A percentile compares a stretch with the other conserved stretches of the same genome.
These are phyloP conservation scores for Aspergillus flavus DNA, from an alignment of 2,329 filamentous ascomycete species.

Conservation along the genomic window DNA sequence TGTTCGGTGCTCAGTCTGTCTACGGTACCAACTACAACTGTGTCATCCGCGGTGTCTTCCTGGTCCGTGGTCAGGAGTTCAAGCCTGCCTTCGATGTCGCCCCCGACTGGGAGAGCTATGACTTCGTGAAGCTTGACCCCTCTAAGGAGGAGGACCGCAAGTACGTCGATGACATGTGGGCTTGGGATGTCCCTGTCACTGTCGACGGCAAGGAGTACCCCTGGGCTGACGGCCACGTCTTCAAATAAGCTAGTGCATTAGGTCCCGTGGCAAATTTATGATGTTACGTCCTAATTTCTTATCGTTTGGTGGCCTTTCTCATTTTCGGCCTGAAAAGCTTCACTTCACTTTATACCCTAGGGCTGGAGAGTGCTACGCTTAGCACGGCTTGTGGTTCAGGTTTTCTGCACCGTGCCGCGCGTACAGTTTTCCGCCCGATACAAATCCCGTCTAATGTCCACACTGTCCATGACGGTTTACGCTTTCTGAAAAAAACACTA, in stretches of 20 bases:
- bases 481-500: conserved; percentile 17
- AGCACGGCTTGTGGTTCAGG: neutral
- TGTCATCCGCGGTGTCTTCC: conserved; percentile 88
- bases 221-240: conserved; percentile 93
- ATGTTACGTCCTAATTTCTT: conserved; percentile 22
- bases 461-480: conserved; percentile 22
- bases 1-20: conserved; percentile 89
- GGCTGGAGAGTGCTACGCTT: neutral
- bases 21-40: conserved; percentile 88
- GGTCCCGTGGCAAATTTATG: conserved; percentile 19
- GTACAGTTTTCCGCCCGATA: conserved; percentile 1
- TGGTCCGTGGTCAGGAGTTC: conserved; percentile 89
- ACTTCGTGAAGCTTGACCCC: conserved; percentile 94
- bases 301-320: conserved; percentile 11
- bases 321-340: conserved; percentile 10
- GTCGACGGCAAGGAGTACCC: conserved; percentile 85
- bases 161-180: conserved; percentile 85
- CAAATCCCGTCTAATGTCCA: conserved; percentile 17
- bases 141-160: conserved; percentile 80
- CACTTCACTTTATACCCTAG: conserved; percentile 1
- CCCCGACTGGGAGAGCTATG: conserved; percentile 95
- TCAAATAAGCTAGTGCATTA: conserved; percentile 73
- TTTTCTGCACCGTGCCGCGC: neutral
- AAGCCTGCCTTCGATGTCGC: conserved; percentile 91
- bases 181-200: conserved; percentile 82